Evolutionary conservation across 2,329 filamentous ascomycete genomes (phyloP).

Genomic region (Aspergillus tamarii): DNA sequence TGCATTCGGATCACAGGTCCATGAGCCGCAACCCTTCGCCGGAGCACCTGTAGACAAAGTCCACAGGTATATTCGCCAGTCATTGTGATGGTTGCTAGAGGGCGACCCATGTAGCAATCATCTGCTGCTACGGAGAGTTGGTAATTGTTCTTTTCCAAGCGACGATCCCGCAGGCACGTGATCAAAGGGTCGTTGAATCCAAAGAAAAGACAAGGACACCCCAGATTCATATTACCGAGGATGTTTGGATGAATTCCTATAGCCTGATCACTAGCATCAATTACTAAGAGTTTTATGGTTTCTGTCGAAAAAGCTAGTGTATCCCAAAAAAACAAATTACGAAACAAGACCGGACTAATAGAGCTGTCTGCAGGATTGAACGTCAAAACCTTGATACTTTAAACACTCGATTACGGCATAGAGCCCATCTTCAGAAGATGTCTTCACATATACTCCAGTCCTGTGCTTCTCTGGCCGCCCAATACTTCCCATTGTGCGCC

Average conservation of each 20-base stretch:
- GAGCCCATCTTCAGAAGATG: constrained; percentile 57
- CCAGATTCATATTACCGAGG: neutral
- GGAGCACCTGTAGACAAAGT: constrained; percentile 42
- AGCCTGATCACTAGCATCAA: neutral
- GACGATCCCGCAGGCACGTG: constrained; percentile 9
- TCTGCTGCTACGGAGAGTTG: constrained; percentile 12
- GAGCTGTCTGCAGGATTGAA: neutral
- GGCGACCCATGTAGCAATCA: neutral
- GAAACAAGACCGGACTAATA: neutral
- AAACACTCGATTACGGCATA: neutral
- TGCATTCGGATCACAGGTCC: constrained; percentile 27
- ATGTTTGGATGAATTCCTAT: neutral
- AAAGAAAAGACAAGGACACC: neutral
- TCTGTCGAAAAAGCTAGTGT: neutral
- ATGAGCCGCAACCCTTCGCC: constrained; percentile 30
- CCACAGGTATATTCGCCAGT: constrained; percentile 45
- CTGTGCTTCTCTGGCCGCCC: constrained; percentile 66
- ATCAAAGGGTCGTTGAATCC: neutral
- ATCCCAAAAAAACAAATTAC: neutral
- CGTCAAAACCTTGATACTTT: neutral
- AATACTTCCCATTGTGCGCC: constrained; percentile 88
- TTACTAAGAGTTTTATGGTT: neutral
- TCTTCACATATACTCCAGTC: constrained; percentile 75
- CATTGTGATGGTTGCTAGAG: constrained; percentile 33
- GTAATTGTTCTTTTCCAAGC: neutral